A percentile compares a stretch with the other conserved stretches of the same genome.
Evolutionary conservation across 768 basidiomycete genomes (phyloP).

Genomic region (Podaxis pistillaris): DNA sequence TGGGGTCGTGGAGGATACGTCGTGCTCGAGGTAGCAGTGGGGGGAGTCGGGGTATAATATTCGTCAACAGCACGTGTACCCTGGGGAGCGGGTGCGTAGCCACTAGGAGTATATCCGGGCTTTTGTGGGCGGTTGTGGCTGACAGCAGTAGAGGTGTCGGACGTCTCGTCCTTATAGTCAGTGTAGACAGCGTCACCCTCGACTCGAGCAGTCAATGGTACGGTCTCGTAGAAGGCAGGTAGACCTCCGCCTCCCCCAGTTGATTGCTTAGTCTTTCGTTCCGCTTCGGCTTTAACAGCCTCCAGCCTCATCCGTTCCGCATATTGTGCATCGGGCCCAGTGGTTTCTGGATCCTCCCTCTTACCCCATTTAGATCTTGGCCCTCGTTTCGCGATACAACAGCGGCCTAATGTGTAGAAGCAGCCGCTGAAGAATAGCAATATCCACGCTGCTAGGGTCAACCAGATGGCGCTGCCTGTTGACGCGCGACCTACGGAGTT

Average conservation of each 20-base stretch:
- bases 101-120: constrained; percentile 41
- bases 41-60: constrained; percentile 50
- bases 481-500: constrained; percentile 73
- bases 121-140: constrained; percentile 26
- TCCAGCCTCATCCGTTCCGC: constrained; percentile 75
- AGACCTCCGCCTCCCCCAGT: constrained; percentile 58
- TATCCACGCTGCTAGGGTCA: constrained; percentile 84
- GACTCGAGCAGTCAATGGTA: constrained; percentile 62
- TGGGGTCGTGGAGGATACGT: constrained; percentile 47
- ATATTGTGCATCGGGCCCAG: constrained; percentile 29
- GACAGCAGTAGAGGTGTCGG: constrained; percentile 27
- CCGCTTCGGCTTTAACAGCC: constrained; percentile 83
- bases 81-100: constrained; percentile 62
- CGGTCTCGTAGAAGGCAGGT: constrained; percentile 73
- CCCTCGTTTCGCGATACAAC: constrained; percentile 63
- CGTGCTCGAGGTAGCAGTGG: constrained; percentile 24
- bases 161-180: constrained; percentile 42
- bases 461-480: constrained; percentile 90
- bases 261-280: constrained; percentile 70
- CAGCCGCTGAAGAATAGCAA: constrained; percentile 90
- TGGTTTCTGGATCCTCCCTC: constrained; percentile 35
- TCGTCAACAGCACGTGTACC: constrained; percentile 76
- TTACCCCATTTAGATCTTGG: constrained; percentile 37
- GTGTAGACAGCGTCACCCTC: constrained; percentile 57
- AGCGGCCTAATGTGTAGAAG: constrained; percentile 80